Percentiles rank a stretch among this genome's conserved stretches.
Evolutionary conservation across 495 filamentous ascomycete genomes (phyloP).

Genomic region (Neurospora sp.): DNA sequence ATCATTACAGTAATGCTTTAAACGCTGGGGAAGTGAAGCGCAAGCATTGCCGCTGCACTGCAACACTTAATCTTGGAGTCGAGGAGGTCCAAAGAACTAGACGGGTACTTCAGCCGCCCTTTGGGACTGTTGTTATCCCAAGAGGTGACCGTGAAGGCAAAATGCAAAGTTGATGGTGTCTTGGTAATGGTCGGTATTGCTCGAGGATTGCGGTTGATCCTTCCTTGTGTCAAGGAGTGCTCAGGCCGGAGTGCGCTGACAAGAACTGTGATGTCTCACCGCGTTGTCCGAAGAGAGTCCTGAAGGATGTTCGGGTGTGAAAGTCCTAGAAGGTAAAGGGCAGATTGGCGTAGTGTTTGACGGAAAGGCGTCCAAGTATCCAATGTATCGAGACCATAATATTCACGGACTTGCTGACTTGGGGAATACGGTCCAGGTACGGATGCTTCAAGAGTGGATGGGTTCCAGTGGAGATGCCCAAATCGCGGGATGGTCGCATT

Average conservation of each 20-base stretch:
- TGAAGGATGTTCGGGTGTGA: neutral
- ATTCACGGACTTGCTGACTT: neutral
- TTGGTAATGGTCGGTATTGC: neutral
- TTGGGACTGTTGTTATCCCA: neutral
- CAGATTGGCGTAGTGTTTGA: neutral
- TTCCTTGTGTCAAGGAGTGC: neutral
- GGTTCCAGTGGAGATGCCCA: neutral
- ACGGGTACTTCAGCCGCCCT: neutral
- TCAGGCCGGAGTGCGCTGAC: neutral
- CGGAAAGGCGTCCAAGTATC: neutral
- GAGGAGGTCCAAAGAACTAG: neutral
- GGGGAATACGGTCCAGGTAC: neutral
- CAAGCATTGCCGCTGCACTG: neutral
- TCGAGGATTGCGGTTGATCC: neutral
- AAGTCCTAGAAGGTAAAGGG: neutral
- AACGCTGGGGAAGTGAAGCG: neutral
- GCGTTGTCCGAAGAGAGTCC: neutral
- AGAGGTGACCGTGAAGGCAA: neutral
- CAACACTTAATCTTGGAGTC: neutral
- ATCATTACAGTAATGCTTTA: neutral
- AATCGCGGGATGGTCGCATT: neutral
- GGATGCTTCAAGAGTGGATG: neutral
- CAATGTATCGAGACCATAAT: neutral
- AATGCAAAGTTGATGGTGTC: neutral
- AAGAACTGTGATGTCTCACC: neutral